These are phyloP conservation scores for Xeromyces bisporus DNA, from an alignment of 495 filamentous ascomycete species.

Conservation along the genomic window DNA sequence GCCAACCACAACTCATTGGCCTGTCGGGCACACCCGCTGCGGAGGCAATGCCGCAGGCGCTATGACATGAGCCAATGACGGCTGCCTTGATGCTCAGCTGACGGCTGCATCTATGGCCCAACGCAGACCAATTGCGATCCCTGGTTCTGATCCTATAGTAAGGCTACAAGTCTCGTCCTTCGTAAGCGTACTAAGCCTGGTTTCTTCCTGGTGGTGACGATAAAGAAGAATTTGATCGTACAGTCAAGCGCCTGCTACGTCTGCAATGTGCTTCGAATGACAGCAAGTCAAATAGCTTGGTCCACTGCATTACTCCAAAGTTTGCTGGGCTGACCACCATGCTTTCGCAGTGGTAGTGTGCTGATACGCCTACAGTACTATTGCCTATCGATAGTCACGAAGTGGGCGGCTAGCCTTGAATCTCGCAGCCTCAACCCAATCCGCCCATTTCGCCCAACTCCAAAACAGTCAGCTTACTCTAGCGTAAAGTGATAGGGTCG, in stretches of 20 bases:
- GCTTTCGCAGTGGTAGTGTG: background rate
- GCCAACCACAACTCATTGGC: constrained; percentile 1
- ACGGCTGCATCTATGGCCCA: background rate
- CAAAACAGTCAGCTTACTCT: background rate
- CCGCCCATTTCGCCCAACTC: background rate
- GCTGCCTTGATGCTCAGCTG: background rate
- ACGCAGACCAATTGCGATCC: background rate
- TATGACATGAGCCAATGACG: constrained; percentile 1
- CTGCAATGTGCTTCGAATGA: background rate
- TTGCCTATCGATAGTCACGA: background rate
- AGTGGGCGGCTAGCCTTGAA: background rate
- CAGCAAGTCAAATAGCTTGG: constrained; percentile 1
- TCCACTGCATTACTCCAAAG: background rate
- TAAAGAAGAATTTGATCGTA: background rate
- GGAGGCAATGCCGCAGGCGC: constrained; percentile 1
- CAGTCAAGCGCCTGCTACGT: background rate
- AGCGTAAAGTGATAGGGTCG: background rate
- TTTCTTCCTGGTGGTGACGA: background rate
- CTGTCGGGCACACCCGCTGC: background rate
- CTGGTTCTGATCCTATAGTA: background rate
- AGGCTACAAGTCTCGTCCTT: constrained; percentile 1
- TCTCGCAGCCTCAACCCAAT: background rate
- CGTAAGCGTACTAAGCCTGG: background rate
- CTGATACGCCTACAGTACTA: constrained; percentile 1
- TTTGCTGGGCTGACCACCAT: background rate